These are phyloP conservation scores for Conoideocrella luteorostrata DNA, from an alignment of 2,329 filamentous ascomycete species.

Conservation along the genomic window DNA sequence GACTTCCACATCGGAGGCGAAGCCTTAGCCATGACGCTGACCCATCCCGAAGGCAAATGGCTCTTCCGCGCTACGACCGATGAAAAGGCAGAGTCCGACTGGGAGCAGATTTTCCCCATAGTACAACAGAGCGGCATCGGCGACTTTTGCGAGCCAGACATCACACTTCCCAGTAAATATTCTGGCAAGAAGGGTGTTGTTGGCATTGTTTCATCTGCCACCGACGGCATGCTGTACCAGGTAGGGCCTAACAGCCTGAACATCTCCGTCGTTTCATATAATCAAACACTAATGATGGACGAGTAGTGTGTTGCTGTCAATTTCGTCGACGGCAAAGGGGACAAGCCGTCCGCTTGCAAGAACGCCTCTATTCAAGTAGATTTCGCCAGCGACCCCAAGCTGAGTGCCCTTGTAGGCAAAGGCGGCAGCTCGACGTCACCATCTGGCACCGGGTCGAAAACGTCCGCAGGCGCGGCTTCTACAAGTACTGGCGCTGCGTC, in stretches of 20 bases:
- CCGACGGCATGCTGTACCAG: slow-evolving; percentile 52
- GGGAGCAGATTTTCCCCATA: slow-evolving; percentile 49
- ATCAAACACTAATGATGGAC: too few relatives aligned
- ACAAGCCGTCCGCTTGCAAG: slow-evolving; percentile 24
- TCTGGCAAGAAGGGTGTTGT: slow-evolving; percentile 50
- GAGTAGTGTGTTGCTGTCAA: slow-evolving; percentile 49
- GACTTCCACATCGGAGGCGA: slow-evolving; percentile 55
- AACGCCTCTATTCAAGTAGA: slow-evolving; percentile 27
- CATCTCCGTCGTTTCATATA: too few relatives aligned
- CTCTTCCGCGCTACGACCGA: slow-evolving; percentile 53
- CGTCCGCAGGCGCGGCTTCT: slow-evolving; percentile 15
- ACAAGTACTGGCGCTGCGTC: slow-evolving; percentile 18
- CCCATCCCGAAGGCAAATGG: slow-evolving; percentile 48
- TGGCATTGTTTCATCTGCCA: slow-evolving; percentile 42
- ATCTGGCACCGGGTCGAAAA: slow-evolving; percentile 10
- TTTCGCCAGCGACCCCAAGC: slow-evolving; percentile 25
- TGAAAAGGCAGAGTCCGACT: slow-evolving; percentile 37
- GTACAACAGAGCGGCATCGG: slow-evolving; percentile 49
- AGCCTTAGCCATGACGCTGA: slow-evolving; percentile 39
- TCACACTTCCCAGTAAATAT: slow-evolving; percentile 44
- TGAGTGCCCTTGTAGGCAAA: slow-evolving; percentile 26
- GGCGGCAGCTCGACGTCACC: slow-evolving; percentile 3
- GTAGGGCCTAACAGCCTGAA: too few relatives aligned
- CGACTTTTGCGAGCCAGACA: slow-evolving; percentile 43
- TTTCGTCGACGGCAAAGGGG: slow-evolving; percentile 41